Conservation (phyloP, 768 basidiomycete species). For the Cystoderma amianthinum region DNA sequence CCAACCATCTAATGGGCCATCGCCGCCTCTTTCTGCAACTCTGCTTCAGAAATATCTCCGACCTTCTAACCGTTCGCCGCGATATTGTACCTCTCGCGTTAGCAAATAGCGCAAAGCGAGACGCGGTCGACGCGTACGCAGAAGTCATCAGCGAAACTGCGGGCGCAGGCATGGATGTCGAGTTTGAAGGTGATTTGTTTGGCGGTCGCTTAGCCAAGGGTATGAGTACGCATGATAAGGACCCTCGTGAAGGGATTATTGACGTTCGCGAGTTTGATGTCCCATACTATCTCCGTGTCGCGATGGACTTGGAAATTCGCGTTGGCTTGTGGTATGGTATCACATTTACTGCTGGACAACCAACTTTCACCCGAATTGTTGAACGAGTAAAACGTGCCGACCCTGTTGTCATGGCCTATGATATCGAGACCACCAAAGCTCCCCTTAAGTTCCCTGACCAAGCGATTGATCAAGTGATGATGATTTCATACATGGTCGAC, state of each 20-base stretch:
- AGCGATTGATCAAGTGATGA: constrained; percentile 97
- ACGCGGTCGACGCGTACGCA: constrained; percentile 95
- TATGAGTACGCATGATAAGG: constrained; percentile 44
- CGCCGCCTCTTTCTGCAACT: constrained; percentile 84
- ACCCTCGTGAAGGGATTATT: constrained; percentile 89
- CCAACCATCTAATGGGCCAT: constrained; percentile 97
- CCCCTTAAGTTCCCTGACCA: constrained; percentile 99
- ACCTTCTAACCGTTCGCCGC: constrained; percentile 80
- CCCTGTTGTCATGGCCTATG: constrained; percentile 97
- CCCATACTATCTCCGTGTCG: constrained; percentile 96
- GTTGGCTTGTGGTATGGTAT: constrained; percentile 98
- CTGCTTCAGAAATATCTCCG: constrained; percentile 88
- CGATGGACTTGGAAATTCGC: constrained; percentile 96
- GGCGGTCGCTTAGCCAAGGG: constrained; percentile 26
- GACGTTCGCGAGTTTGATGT: constrained; percentile 97
- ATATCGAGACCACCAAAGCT: constrained; percentile 99
- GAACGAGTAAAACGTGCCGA: constrained; percentile 97
- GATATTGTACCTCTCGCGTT: constrained; percentile 87
- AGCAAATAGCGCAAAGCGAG: constrained; percentile 86
- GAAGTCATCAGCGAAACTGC: constrained; percentile 86
- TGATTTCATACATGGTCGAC: constrained; percentile 99
- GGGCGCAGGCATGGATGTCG: constrained; percentile 58
- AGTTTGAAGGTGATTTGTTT: constrained; percentile 51
- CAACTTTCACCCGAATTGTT: constrained; percentile 58
- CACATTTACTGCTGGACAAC: constrained; percentile 75